These are phyloP conservation scores for Pulveroboletus sp. DNA, from an alignment of 768 basidiomycete genomes.

Conservation along the genomic window DNA sequence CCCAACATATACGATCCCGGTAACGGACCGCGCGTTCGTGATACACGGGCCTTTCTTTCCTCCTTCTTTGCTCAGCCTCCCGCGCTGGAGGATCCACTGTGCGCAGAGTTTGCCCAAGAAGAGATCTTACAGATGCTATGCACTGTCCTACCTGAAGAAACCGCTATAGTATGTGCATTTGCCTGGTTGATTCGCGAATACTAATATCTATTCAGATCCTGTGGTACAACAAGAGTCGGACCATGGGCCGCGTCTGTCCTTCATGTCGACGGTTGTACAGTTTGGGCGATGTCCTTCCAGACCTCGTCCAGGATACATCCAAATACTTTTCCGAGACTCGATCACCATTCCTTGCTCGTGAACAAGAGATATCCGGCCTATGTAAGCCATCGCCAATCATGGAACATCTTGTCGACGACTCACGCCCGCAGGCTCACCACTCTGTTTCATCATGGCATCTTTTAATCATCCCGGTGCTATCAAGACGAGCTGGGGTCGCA, in stretches of 20 bases:
- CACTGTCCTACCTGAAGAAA: slow-evolving; percentile 68
- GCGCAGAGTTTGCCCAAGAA: slow-evolving; percentile 73
- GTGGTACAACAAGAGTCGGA: slow-evolving; percentile 85
- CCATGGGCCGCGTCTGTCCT: slow-evolving; percentile 70
- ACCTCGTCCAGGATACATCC: slow-evolving; percentile 35
- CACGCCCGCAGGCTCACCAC: slow-evolving; percentile 56
- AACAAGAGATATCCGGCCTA: slow-evolving; percentile 74
- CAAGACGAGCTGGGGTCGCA: slow-evolving; percentile 65
- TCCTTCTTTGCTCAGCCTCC: slow-evolving; percentile 69
- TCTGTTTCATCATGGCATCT: slow-evolving; percentile 74
- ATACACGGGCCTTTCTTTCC: slow-evolving; percentile 60
- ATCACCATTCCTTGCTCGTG: slow-evolving; percentile 46
- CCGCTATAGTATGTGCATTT: slow-evolving; percentile 58
- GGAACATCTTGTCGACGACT: slow-evolving; percentile 2
- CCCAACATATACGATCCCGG: slow-evolving; percentile 79
- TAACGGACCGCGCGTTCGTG: slow-evolving; percentile 72
- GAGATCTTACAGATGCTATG: slow-evolving; percentile 74
- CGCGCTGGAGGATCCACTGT: slow-evolving; percentile 60
- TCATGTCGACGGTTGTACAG: slow-evolving; percentile 72
- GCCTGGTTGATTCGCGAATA: background rate
- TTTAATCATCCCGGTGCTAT: slow-evolving; percentile 64
- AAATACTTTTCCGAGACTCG: slow-evolving; percentile 16
- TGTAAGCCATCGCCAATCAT: slow-evolving; percentile 45
- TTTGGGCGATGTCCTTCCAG: slow-evolving; percentile 62
- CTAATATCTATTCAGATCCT: slow-evolving; percentile 46